phyloP scores from a whole-genome alignment of 2,329 filamentous ascomycete species.

The Gaeumannomyces sp. region DNA sequence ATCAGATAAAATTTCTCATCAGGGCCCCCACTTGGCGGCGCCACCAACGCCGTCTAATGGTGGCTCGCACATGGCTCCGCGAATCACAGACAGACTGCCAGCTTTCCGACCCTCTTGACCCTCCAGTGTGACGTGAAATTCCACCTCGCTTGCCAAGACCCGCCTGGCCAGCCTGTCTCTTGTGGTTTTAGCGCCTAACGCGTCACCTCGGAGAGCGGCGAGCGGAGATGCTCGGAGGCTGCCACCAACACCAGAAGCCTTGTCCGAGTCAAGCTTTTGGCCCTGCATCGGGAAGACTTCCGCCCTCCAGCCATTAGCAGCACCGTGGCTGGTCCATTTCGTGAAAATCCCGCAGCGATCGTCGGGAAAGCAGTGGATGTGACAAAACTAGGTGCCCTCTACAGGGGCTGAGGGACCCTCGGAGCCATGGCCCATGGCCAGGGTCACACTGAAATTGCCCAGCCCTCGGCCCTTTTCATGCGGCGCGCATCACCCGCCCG shows the following conservation, averaged over 20 bases:
- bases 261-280: background rate
- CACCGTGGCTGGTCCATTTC: background rate
- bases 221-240: background rate
- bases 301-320: background rate
- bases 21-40: background rate
- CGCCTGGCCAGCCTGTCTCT: background rate
- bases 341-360: background rate
- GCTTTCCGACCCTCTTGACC: background rate
- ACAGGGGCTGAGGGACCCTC: background rate
- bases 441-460: background rate
- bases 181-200: too few species aligned
- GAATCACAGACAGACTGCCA: background rate
- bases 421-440: too few species aligned
- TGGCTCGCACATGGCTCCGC: too few species aligned
- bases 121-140: background rate
- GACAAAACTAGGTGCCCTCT: background rate
- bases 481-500: too few species aligned
- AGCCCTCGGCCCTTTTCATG: background rate
- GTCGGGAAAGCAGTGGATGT: background rate
- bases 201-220: too few species aligned
- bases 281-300: background rate
- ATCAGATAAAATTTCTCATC: constrained; percentile 4
- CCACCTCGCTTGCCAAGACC: background rate
- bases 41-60: background rate
- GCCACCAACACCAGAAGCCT: background rate